Base-by-base conservation (phyloP, 257 asterid species). In the Eucommia ulmoides region DNA sequence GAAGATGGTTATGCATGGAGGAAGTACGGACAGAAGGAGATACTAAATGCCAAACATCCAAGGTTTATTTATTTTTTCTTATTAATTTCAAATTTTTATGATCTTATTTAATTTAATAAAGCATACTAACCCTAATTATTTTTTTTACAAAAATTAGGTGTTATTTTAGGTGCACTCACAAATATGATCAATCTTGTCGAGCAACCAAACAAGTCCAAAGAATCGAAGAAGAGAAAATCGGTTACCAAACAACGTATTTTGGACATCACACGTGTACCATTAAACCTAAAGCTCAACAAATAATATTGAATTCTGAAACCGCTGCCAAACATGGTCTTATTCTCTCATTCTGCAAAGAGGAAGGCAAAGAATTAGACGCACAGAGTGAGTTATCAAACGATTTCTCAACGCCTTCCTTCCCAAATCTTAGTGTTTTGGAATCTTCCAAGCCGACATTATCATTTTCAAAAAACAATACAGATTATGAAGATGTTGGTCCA, bases 1-100 rank as follows among this genome's bases (percentile, higher is more conserved):
- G 75, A 66, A 59, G 96, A 87, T 78, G 87, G 76, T 7, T 65
- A 45, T 54, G 81, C 87, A 19, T 83, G 96, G 96, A 74, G 96
- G 33, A 87, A 87, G 60, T 87, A 87, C 63, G 96, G 96, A 23
- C 96, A 87, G 61, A 87, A 87, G 68, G 48, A 19, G 5, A 83
- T 83, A 52, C 62, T 64, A 48, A 65, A 70, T 50, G 62, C 84
- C 8, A 26, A 59, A 0, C 49, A 68, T 61, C 94, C 94, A 8
- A 87, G 96, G 96, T 85, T 70, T 26, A 12, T 19, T 1, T 16
- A 15, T 15, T 0, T 29, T 29, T 29, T 5, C 8, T 12, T 29
- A 5, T 7, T 29, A 29, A 29, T 29, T 29, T 5, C 38, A 22
- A n/a, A 33, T 18, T 15, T 20, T 19, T 2, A 17, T 19, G 19